phyloP scores from a whole-genome alignment of 257 asterid genomes.

The Solanum peruvianum region DNA sequence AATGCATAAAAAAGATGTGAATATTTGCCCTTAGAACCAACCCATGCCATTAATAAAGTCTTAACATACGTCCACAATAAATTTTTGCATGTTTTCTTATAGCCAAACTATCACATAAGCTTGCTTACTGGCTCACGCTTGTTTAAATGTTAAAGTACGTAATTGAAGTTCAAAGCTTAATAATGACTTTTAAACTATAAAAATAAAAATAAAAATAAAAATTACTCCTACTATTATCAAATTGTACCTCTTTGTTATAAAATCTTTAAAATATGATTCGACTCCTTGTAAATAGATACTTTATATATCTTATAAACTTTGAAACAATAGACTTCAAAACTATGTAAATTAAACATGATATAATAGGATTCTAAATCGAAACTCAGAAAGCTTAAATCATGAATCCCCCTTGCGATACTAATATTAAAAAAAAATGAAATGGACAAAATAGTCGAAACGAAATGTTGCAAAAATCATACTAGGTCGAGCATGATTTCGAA shows the following conservation, averaged over 20 bases:
- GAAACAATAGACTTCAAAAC: neutral
- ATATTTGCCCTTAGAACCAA: too few relatives aligned
- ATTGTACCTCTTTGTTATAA: neutral
- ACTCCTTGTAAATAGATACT: neutral
- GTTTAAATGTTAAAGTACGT: neutral
- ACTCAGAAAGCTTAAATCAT: neutral
- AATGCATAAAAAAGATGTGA: too few relatives aligned
- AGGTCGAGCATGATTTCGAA: neutral
- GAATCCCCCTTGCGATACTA: neutral
- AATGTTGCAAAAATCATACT: neutral
- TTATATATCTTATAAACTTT: neutral
- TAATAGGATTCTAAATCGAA: neutral
- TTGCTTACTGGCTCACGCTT: neutral
- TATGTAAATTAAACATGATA: neutral
- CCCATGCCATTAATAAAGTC: too few relatives aligned
- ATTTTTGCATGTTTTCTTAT: neutral
- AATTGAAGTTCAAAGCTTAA: neutral
- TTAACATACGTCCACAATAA: too few relatives aligned
- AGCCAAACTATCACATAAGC: neutral
- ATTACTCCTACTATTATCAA: neutral
- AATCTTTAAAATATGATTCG: neutral
- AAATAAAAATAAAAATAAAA: neutral
- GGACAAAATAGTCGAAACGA: neutral
- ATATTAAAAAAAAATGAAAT: neutral
- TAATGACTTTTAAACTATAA: neutral